These are phyloP conservation scores for Paratinospora sagittata DNA, from an alignment of 164 flowering plant species.

Conservation along the genomic window DNA sequence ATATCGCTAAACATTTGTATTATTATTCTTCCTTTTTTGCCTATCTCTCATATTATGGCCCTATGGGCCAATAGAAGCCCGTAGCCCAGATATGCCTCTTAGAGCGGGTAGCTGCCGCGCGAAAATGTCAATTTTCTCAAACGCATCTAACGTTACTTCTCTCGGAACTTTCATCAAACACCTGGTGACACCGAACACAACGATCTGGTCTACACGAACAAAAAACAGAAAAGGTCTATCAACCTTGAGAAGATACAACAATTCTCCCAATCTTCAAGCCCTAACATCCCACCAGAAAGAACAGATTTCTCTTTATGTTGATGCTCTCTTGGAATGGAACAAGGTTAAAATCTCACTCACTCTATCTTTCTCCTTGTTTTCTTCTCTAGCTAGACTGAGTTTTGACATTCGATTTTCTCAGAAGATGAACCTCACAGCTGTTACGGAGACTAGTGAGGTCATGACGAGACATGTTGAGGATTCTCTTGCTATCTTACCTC, in stretches of 20 bases:
- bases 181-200: slow-evolving; percentile 19
- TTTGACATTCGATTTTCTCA: slow-evolving; percentile 18
- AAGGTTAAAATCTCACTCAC: slow-evolving; percentile 35
- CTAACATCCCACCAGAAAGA: slow-evolving; percentile 47
- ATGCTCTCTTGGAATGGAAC: slow-evolving; percentile 75
- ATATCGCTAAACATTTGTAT: too few species aligned
- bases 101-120: too few species aligned
- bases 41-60: neutral
- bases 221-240: slow-evolving; percentile 15
- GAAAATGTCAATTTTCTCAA: slow-evolving; percentile 26
- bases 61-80: neutral
- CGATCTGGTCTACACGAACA: slow-evolving; percentile 2
- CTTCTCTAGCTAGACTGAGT: neutral
- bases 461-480: slow-evolving; percentile 91
- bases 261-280: slow-evolving; percentile 31
- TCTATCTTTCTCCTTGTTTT: slow-evolving; percentile 6
- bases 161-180: slow-evolving; percentile 56
- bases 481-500: slow-evolving; percentile 71
- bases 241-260: slow-evolving; percentile 9
- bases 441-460: slow-evolving; percentile 55
- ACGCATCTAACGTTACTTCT: slow-evolving; percentile 15
- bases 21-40: too few species aligned
- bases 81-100: neutral
- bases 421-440: slow-evolving; percentile 72
- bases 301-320: slow-evolving; percentile 59